These are phyloP conservation scores for Senecio squalidus DNA, from an alignment of 140 eudicot species.

Conservation along the genomic window DNA sequence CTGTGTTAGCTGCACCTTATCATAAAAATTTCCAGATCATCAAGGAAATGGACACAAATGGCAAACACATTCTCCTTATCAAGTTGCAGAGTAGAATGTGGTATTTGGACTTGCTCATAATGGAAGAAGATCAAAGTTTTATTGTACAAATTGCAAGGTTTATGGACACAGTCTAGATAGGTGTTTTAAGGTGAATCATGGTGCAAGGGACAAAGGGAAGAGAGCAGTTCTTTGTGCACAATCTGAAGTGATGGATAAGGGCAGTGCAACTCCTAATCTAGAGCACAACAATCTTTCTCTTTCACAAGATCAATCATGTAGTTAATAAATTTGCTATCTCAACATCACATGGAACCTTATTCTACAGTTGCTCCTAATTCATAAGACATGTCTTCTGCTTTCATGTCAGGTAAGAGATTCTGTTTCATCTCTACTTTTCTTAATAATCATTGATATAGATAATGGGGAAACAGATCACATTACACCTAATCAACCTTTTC, in stretches of 20 bases:
- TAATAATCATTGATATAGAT: not conserved
- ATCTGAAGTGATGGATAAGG: not conserved
- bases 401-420: not conserved
- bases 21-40: not conserved
- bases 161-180: not conserved
- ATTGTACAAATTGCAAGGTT: not conserved
- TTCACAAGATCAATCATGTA: not conserved
- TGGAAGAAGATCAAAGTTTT: not conserved
- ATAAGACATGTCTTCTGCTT: not conserved
- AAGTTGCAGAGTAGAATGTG: not conserved
- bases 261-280: not conserved
- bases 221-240: too few species aligned
- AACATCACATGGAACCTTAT: not conserved
- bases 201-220: not conserved
- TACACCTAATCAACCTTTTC: not conserved
- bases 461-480: not conserved
- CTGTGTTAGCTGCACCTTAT: not conserved
- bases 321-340: not conserved
- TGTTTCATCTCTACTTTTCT: not conserved
- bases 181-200: not conserved
- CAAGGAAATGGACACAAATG: not conserved
- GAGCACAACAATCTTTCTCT: too few species aligned
- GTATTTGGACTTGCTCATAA: not conserved
- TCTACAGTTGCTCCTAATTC: too few species aligned
- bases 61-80: not conserved